Evolutionary conservation across 768 basidiomycete species (phyloP), one percentile per base, ranked within the genome.

Genomic region (Termitomyces bulborhizus): DNA sequence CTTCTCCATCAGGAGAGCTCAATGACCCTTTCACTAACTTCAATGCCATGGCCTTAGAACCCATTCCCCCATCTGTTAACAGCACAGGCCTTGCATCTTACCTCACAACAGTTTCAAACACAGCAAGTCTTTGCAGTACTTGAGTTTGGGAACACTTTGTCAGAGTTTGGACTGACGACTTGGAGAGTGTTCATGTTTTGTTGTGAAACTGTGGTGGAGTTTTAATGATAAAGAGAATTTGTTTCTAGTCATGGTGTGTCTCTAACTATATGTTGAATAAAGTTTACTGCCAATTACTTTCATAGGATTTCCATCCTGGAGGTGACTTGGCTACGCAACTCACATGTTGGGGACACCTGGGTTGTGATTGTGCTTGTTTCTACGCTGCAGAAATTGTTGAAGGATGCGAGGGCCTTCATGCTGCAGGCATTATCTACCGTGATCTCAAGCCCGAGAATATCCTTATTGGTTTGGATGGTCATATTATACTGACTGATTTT

Each of bases 381-480:
- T 99, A 98, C 65, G 92, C 94, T 31, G 92, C 93, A n/a, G 97
- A 99, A 69, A 96, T 99, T 54, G 92, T 94, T 9, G 94, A 98
- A 65, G 97, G 96, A 46, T 85, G 96, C 34, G 94, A 97, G 71
- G 93, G 94, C 39, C 78, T 99, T 40, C 96, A 98, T 65, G 83
- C 85, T 13, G 86, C 89, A 4, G 96, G 96, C 39, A 93, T 99
- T 66, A 94, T 99, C 72, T 96, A 98, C 71, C 89, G 97, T 47
- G 95, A 98, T 68, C 84, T 98, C 59, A 98, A 98, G 67, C 95
- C 95, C 1, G 95, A 98, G 73, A 94, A 94, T 71, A 91, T 98
- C 62, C 84, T 99, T 53, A 95, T 99, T 62, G 91, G 90, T 48
- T 82, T 83, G 2, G 90, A 94, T 62, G 97, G 97, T 0, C 97